These are phyloP conservation scores for Aureobasidium melanogenum DNA, from an alignment of 2,329 filamentous ascomycete species.

Conservation along the genomic window DNA sequence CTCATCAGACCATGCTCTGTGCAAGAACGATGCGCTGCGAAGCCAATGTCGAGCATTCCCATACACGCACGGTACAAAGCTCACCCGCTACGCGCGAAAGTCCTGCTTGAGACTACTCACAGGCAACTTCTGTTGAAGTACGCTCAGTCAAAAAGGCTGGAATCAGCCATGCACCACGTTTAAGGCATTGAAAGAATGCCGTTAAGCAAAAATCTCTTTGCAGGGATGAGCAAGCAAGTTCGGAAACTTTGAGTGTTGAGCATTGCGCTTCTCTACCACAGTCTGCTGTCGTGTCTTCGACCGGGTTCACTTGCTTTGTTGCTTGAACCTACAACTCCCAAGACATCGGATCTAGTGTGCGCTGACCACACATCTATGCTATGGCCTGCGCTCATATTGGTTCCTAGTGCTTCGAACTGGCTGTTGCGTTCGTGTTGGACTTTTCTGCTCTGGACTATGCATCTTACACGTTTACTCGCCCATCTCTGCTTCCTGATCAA, in stretches of 20 bases:
- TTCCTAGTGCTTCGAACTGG: background rate
- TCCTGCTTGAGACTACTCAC: background rate
- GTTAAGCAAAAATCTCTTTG: background rate
- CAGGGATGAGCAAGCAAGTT: background rate
- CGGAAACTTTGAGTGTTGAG: background rate
- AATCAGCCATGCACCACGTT: background rate
- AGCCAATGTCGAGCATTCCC: background rate
- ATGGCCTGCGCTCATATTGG: background rate
- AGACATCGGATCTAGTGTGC: background rate
- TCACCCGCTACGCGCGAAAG: background rate
- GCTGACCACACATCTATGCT: background rate
- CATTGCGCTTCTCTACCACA: background rate
- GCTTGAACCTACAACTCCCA: background rate
- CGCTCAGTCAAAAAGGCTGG: background rate
- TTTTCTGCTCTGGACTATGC: background rate
- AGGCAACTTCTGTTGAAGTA: background rate
- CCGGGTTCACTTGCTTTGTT: background rate
- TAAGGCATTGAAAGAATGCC: background rate
- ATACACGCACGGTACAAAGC: background rate
- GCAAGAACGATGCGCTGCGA: no score
- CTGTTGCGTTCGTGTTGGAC: background rate
- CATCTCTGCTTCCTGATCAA: background rate
- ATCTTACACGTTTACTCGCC: background rate
- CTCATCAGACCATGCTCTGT: background rate
- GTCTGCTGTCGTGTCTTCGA: background rate